Evolutionary conservation across 192 early-diverging fungal genomes (phyloP).

Genomic region (Spizellomyces sp.): DNA sequence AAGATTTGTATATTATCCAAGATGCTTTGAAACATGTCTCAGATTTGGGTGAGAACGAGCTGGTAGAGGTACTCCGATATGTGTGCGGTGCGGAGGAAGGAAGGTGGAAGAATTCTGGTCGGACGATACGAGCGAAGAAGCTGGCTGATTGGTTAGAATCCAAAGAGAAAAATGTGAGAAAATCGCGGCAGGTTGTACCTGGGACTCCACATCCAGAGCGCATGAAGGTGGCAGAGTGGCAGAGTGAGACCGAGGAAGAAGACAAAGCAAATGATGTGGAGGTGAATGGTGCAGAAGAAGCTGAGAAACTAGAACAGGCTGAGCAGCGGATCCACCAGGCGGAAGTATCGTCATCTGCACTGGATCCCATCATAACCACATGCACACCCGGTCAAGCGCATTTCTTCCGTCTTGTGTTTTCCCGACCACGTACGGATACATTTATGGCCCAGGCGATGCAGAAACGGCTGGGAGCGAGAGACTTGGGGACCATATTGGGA

Average conservation of each 20-base stretch:
- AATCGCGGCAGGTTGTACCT: background rate
- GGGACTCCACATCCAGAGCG: slow-evolving; percentile 5
- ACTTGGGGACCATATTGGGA: slow-evolving; percentile 7
- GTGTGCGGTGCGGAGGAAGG: background rate
- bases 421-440: slow-evolving; percentile 13
- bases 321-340: too few relatives aligned
- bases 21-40: background rate
- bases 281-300: background rate
- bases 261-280: background rate
- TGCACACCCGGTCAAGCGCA: slow-evolving; percentile 4
- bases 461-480: background rate
- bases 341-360: background rate
- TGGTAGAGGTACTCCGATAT: slow-evolving; percentile 14
- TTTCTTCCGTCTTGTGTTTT: slow-evolving; percentile 17
- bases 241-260: slow-evolving; percentile 1
- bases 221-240: slow-evolving; percentile 1
- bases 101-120: background rate
- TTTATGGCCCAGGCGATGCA: slow-evolving; percentile 16
- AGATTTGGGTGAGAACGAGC: slow-evolving; percentile 13
- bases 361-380: background rate
- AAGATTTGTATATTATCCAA: slow-evolving; percentile 10
- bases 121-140: slow-evolving; percentile 2
- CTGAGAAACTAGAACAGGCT: background rate
- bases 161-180: background rate
- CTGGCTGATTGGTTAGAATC: background rate